phyloP scores from a whole-genome alignment of 805 yeast species.

The Starmerella asiatica region DNA sequence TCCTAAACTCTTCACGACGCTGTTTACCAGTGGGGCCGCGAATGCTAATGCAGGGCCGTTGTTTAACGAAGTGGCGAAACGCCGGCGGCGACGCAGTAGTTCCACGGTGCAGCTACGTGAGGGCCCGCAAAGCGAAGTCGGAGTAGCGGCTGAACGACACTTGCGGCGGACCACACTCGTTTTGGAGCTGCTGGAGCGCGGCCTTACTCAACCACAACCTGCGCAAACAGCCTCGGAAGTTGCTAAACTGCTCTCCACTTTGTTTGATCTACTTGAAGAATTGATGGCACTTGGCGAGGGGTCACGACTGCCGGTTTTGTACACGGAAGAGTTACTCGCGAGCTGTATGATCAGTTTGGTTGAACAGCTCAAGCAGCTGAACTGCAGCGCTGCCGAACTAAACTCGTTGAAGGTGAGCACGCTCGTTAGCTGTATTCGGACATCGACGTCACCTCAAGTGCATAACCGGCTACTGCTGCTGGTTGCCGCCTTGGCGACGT shows the following conservation, averaged over 20 bases:
- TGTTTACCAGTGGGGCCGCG: conserved; percentile 35
- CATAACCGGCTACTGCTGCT: conserved; percentile 79
- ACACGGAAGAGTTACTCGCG: conserved; percentile 82
- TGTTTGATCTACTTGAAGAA: conserved; percentile 31
- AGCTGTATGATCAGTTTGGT: conserved; percentile 68
- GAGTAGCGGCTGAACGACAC: conserved; percentile 63
- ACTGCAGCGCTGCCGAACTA: conserved; percentile 29
- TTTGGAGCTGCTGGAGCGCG: conserved; percentile 61
- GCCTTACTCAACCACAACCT: conserved; percentile 2
- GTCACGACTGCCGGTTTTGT: conserved; percentile 79
- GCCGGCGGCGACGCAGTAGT: conserved; percentile 69
- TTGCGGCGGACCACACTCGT: conserved; percentile 63
- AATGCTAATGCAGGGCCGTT: conserved; percentile 5
- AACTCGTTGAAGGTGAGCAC: conserved; percentile 73
- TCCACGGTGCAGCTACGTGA: conserved; percentile 44
- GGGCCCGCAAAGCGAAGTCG: conserved; percentile 39
- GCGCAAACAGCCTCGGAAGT: conserved; percentile 5
- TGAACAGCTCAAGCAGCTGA: conserved; percentile 27
- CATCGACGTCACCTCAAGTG: conserved; percentile 83
- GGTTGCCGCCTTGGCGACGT: conserved; percentile 71
- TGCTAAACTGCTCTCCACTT: conserved; percentile 23
- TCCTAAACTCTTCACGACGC: conserved; percentile 42
- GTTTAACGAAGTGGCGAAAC: conserved; percentile 22
- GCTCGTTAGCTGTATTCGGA: conserved; percentile 77
- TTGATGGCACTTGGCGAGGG: conserved; percentile 60